A percentile compares a stretch with the other conserved stretches of the same genome.
Evolutionary conservation across 371 early-diverging fungal species (phyloP).

Genomic region (Modicella reniformis): DNA sequence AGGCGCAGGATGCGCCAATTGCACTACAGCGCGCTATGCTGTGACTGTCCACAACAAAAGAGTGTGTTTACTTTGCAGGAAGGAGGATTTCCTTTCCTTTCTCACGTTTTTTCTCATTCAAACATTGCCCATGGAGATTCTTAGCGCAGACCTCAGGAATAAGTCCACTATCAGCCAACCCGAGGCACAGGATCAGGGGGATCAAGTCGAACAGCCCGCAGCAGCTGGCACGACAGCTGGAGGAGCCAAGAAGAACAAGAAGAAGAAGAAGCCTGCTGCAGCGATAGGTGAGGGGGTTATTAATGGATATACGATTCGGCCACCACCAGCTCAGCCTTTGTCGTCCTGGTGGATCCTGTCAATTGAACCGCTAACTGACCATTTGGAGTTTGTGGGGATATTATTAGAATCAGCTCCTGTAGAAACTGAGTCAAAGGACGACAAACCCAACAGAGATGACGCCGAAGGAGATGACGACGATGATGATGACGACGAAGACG

Average conservation of each 20-base stretch:
- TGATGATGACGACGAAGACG: conserved; percentile 34
- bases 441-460: conserved; percentile 20
- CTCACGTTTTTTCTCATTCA: conserved; percentile 1
- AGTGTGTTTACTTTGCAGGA: conserved; percentile 5
- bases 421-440: conserved; percentile 42
- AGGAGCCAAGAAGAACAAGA: conserved; percentile 44
- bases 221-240: conserved; percentile 16
- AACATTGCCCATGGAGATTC: conserved; percentile 15
- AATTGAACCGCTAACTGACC: neutral
- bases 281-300: conserved; percentile 23
- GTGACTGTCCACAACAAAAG: neutral
- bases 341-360: neutral
- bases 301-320: neutral
- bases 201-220: conserved; percentile 7
- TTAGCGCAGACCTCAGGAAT: conserved; percentile 26
- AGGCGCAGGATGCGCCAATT: too few relatives aligned
- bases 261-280: conserved; percentile 41
- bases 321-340: conserved; percentile 1
- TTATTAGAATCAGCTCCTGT: neutral
- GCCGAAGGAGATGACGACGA: conserved; percentile 43
- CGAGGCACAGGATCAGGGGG: conserved; percentile 19
- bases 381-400: neutral
- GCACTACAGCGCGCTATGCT: too few relatives aligned
- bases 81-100: neutral
- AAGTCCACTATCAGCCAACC: conserved; percentile 14